Percentiles rank a stretch among this genome's conserved stretches.
Evolutionary conservation across 1,139 yeast genomes (phyloP).

Genomic region (Schizosaccharomyces versatilis): DNA sequence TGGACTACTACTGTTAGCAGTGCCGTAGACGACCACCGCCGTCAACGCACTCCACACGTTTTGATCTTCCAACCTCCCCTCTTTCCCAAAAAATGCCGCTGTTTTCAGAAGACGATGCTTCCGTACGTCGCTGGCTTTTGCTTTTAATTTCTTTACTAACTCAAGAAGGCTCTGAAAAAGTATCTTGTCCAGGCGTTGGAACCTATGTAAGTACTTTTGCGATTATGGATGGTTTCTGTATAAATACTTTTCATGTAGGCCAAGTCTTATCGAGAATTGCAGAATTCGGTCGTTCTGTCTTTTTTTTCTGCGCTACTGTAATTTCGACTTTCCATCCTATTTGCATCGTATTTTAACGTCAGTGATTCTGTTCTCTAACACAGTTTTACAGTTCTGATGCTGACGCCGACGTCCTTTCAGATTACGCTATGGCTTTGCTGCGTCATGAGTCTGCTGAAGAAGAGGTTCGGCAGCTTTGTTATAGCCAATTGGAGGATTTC

Average conservation of each 20-base stretch:
- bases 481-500: slow-evolving; percentile 22
- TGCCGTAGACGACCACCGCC: not conserved
- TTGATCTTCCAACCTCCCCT: too few relatives aligned
- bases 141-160: not conserved
- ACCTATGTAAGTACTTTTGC: not conserved
- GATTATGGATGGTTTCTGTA: not conserved
- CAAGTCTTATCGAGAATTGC: not conserved
- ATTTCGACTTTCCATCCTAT: not conserved
- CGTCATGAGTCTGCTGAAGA: slow-evolving; percentile 21
- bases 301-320: not conserved
- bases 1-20: not conserved
- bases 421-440: slow-evolving; percentile 25
- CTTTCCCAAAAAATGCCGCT: not conserved
- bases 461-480: slow-evolving; percentile 19
- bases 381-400: slow-evolving; percentile 20
- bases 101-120: slow-evolving; percentile 1
- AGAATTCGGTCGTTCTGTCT: not conserved
- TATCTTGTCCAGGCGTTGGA: slow-evolving; percentile 1
- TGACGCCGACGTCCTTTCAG: slow-evolving; percentile 25
- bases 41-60: too few relatives aligned
- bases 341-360: too few relatives aligned
- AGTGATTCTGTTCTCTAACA: too few relatives aligned
- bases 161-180: not conserved
- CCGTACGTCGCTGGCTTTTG: not conserved
- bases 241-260: not conserved